Evolutionary conservation across 805 yeast genomes (phyloP).

Genomic region (Candida maesae): DNA sequence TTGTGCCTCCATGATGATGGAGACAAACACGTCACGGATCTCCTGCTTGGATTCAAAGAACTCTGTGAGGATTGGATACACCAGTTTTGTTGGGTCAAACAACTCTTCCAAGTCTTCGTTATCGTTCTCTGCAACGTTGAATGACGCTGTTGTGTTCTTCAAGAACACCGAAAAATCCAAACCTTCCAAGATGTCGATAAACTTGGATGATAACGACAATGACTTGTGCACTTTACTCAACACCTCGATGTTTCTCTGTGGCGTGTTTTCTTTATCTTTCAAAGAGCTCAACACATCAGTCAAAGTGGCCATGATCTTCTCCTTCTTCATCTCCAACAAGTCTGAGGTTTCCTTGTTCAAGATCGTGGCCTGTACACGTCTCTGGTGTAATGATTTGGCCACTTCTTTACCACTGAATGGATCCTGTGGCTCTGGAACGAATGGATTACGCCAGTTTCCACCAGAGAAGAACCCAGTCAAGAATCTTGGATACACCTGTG

Average conservation of each 20-base stretch:
- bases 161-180: constrained; percentile 56
- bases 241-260: constrained; percentile 48
- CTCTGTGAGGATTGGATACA: constrained; percentile 48
- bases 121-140: constrained; percentile 5
- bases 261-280: constrained; percentile 35
- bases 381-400: constrained; percentile 19
- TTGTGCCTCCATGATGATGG: constrained; percentile 64
- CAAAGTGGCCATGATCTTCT: constrained; percentile 36
- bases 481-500: constrained; percentile 69
- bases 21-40: constrained; percentile 56
- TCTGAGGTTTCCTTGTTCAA: constrained; percentile 47
- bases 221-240: constrained; percentile 51
- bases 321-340: constrained; percentile 33
- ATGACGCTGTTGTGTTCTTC: constrained; percentile 6
- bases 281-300: constrained; percentile 41
- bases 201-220: constrained; percentile 44
- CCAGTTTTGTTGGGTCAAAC: constrained; percentile 26
- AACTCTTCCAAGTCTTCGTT: constrained; percentile 12
- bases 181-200: constrained; percentile 53
- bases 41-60: constrained; percentile 73
- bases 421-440: constrained; percentile 38
- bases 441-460: constrained; percentile 77
- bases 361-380: constrained; percentile 38
- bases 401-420: constrained; percentile 28
- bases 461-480: constrained; percentile 64